Base-by-base conservation (phyloP, 73 alveolate species). In the Paramecium caudatum region DNA sequence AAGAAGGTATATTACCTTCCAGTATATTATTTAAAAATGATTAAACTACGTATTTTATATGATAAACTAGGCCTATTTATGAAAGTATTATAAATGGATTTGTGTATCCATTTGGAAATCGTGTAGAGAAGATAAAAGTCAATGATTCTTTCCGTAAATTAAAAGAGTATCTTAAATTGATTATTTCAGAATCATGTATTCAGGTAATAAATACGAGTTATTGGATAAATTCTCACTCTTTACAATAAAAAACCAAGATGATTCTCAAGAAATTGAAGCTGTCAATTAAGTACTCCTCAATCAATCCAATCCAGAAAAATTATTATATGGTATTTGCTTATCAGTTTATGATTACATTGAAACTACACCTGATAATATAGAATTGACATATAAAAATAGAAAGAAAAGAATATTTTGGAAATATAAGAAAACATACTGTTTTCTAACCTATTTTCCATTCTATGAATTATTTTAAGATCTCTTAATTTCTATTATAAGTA, bases 341-440 rank as follows among this genome's bases (percentile, higher is more conserved):
- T 34, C 82, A n/a, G 84, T 62, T 46, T 27, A 78, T 9, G 93
- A 86, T 61, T 86, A 12, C 30, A 37, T 86, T 3, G 93, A 86
- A 33, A 86, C 93, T 2, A 86, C 93, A 17, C 69, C 81, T 61
- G 90, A 86, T 21, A 61, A 86, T 17, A 62, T 78, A 17, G 9
- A 63, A 15, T 41, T 65, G 15, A 43, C 41, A 21, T 23, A 34
- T 27, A 63, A 86, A 25, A 86, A 86, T 65, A 62, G 74, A 62
- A 63, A 86, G 16, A 39, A 62, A 5, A 63, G 93, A 86, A 21
- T 61, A 9, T 86, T 86, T 39, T 86, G 93, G 93, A 78, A 86
- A 47, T 62, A 49, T 47, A 86, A 86, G 46, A 86, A 65, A 46
- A 78, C 84, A 0, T 86, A 86, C 25, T 86, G 93, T 39, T 86